Evolutionary conservation across 441 rosid genomes (phyloP), one percentile per base, ranked within the genome.

Genomic region (Euphorbia corollata): DNA sequence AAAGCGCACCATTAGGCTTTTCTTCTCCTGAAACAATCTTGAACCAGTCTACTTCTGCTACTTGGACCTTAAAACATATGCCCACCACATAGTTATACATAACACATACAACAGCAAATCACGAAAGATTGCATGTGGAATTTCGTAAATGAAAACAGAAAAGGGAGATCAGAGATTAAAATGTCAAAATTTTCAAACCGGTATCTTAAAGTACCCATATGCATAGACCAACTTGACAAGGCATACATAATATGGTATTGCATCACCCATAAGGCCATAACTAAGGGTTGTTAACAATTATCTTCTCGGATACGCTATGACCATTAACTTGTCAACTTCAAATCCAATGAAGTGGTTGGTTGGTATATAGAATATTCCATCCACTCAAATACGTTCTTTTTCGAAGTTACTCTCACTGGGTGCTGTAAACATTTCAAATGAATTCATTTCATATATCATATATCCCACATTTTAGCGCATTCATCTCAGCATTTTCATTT

Each of bases 21-120:
- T 83, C 86, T 70, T 89, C 90, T 76, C 81, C 82, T 47, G 96
- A 83, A 23, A 79, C 77, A 72, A 89, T 87, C 81, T 86, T 91
- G 76, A 94, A 84, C 99, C 99, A 94, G 78, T 89, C 97, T 48
- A 94, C 72, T 77, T 91, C 97, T 59, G 92, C 93, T 71, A 94
- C 97, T 80, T 82, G 90, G 73, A 87, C 91, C 99, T 94, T 90
- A 30, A 78, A 69, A 68, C 72, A 71, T 63, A 70, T 27, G 38
- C 13, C 64, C 63, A 60, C 59, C 61, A 65, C n/a, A 55, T 36
- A 70, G 58, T 62, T 32, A 53, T 30, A 36, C n/a, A n/a, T n/a
- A n/a, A n/a, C n/a, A n/a, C n/a, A n/a, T 30, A 45, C 36, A 55
- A 59, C 5, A 62, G 27, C n/a, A 43, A 68, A 61, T 43, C 24